A percentile compares a stretch with the other conserved stretches of the same genome.
Evolutionary conservation across 1,139 yeast genomes (phyloP).

Genomic region (Candida smagusa): DNA sequence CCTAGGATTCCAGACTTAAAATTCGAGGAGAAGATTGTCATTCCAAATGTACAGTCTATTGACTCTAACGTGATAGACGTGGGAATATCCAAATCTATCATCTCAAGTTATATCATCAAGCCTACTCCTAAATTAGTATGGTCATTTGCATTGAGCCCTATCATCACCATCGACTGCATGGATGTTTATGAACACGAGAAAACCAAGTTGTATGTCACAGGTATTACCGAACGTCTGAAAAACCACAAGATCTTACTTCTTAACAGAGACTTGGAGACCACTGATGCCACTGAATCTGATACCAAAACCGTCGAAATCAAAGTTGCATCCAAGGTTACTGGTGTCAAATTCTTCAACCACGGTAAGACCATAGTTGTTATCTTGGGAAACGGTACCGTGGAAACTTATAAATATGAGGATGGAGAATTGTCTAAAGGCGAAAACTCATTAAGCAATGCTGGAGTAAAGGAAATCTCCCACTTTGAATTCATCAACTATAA

Average conservation of each 20-base stretch:
- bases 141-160: constrained; percentile 71
- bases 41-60: constrained; percentile 25
- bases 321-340: constrained; percentile 25
- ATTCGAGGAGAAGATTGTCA: constrained; percentile 27
- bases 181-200: constrained; percentile 28
- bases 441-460: constrained; percentile 9
- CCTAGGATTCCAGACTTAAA: constrained; percentile 40
- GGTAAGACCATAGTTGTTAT: constrained; percentile 37
- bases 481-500: constrained; percentile 21
- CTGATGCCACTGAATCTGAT: constrained; percentile 17
- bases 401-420: constrained; percentile 21
- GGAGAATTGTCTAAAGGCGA: constrained; percentile 10
- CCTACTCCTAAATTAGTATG: constrained; percentile 81
- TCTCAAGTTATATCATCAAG: constrained; percentile 66
- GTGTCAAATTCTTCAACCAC: constrained; percentile 31
- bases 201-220: constrained; percentile 33
- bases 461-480: constrained; percentile 13
- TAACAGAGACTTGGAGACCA: constrained; percentile 17
- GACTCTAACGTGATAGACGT: constrained; percentile 42
- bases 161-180: constrained; percentile 45
- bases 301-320: constrained; percentile 19
- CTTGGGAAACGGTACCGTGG: constrained; percentile 42
- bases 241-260: constrained; percentile 36
- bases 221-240: constrained; percentile 47
- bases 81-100: constrained; percentile 75